These are phyloP conservation scores for Ascochyta viciae-villosae DNA, from an alignment of 2,329 filamentous ascomycete genomes.

Conservation along the genomic window DNA sequence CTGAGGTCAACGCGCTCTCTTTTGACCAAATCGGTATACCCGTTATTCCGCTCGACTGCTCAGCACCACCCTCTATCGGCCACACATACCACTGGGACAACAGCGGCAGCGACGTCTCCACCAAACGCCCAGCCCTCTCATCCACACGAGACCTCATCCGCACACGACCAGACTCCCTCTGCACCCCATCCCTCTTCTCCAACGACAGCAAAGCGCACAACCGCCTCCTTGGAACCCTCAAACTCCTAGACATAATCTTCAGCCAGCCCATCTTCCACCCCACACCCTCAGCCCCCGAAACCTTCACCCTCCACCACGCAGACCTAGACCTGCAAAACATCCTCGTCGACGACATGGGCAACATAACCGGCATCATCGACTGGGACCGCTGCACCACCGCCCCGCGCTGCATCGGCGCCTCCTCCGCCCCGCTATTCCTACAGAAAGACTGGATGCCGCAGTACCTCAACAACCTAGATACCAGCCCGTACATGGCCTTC, in stretches of 20 bases:
- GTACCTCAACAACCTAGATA: not conserved
- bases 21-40: constrained; percentile 26
- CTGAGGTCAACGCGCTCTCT: constrained; percentile 14
- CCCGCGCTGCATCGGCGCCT: constrained; percentile 22
- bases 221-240: not conserved
- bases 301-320: constrained; percentile 30
- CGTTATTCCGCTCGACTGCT: not conserved
- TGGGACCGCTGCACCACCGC: constrained; percentile 25
- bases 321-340: constrained; percentile 39
- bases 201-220: no score
- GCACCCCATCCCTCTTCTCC: no score
- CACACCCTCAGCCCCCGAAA: not conserved
- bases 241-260: constrained; percentile 7
- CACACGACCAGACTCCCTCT: no score
- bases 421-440: constrained; percentile 21
- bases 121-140: not conserved
- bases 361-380: constrained; percentile 34
- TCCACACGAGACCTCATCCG: not conserved
- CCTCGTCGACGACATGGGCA: constrained; percentile 22
- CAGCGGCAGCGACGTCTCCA: not conserved
- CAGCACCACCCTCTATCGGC: not conserved
- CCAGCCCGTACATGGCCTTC: constrained; percentile 2
- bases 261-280: not conserved
- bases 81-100: not conserved
- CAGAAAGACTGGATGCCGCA: constrained; percentile 18